These are phyloP conservation scores for Hortaea sp. DNA, from an alignment of 2,329 filamentous ascomycete species.

Conservation along the genomic window DNA sequence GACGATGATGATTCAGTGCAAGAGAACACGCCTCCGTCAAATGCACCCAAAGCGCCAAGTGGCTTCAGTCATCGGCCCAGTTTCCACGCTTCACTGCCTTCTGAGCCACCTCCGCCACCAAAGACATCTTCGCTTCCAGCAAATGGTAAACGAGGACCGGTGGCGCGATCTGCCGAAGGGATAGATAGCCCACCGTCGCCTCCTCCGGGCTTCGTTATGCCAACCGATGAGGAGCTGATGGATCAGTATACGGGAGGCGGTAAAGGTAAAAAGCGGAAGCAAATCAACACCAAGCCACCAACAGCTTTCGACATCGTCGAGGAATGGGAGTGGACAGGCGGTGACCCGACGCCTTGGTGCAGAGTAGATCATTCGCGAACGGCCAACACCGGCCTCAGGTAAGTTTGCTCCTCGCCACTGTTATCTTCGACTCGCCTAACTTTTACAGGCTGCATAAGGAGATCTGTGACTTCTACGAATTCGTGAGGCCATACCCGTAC, in stretches of 20 bases:
- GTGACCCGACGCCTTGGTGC: constrained; percentile 53
- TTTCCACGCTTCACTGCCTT: constrained; percentile 12
- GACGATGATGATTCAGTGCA: constrained; percentile 9
- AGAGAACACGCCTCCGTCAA: not conserved
- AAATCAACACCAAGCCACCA: constrained; percentile 29
- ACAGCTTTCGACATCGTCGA: constrained; percentile 28
- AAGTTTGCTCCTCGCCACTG: constrained; percentile 2
- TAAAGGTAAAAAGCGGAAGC: constrained; percentile 57
- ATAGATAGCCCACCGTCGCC: constrained; percentile 6
- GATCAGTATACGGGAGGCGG: constrained; percentile 2
- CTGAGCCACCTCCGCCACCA: not conserved
- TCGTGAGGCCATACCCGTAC: constrained; percentile 64
- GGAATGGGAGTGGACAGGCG: constrained; percentile 33
- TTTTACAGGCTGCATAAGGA: constrained; percentile 65
- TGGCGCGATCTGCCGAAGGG: not conserved
- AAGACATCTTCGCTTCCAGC: not conserved
- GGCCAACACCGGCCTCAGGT: constrained; percentile 15
- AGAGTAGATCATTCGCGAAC: constrained; percentile 28
- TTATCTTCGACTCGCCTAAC: too few species aligned
- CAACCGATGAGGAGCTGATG: constrained; percentile 13
- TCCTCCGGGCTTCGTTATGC: constrained; percentile 13
- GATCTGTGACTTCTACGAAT: constrained; percentile 79
- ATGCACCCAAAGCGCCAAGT: not conserved
- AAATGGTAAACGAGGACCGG: not conserved
- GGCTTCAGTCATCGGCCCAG: constrained; percentile 26